A percentile compares a stretch with the other conserved stretches of the same genome.
Conservation (phyloP, 306 rosid genomes). For the Prunus dulcis region DNA sequence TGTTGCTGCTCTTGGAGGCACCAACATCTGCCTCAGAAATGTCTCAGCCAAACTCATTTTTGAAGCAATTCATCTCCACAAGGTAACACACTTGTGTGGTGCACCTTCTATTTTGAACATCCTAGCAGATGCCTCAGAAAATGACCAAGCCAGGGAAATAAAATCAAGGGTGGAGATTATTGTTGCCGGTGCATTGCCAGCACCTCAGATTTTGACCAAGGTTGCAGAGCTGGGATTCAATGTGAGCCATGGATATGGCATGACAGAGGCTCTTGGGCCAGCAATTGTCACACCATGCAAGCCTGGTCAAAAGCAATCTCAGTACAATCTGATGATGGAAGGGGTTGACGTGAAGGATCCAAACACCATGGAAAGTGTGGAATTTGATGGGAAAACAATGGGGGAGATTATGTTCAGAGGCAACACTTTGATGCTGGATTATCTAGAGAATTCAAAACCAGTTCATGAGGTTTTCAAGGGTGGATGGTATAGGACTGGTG, state of each 20-base stretch:
- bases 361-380: slow-evolving; percentile 46
- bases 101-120: slow-evolving; percentile 57
- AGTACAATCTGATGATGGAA: slow-evolving; percentile 34
- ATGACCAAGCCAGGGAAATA: slow-evolving; percentile 19
- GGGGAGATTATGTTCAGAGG: slow-evolving; percentile 83
- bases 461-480: slow-evolving; percentile 46
- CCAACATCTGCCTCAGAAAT: slow-evolving; percentile 54
- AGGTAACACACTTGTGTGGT: slow-evolving; percentile 70
- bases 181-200: slow-evolving; percentile 70
- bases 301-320: slow-evolving; percentile 14
- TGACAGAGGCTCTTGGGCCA: slow-evolving; percentile 85
- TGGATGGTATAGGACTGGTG: slow-evolving; percentile 86
- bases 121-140: slow-evolving; percentile 33
- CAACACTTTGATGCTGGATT: slow-evolving; percentile 61
- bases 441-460: slow-evolving; percentile 44
- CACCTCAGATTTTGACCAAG: slow-evolving; percentile 35
- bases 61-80: slow-evolving; percentile 50
- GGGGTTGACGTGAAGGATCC: slow-evolving; percentile 73
- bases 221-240: slow-evolving; percentile 56
- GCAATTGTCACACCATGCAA: slow-evolving; percentile 51
- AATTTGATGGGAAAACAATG: slow-evolving; percentile 60
- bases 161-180: slow-evolving; percentile 47
- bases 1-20: slow-evolving; percentile 74
- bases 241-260: slow-evolving; percentile 77
- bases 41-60: slow-evolving; percentile 44